Percentiles rank a stretch among this genome's conserved stretches.
These are phyloP conservation scores for Fonsecaea monophora DNA, from an alignment of 2,329 filamentous ascomycete genomes.

Conservation along the genomic window DNA sequence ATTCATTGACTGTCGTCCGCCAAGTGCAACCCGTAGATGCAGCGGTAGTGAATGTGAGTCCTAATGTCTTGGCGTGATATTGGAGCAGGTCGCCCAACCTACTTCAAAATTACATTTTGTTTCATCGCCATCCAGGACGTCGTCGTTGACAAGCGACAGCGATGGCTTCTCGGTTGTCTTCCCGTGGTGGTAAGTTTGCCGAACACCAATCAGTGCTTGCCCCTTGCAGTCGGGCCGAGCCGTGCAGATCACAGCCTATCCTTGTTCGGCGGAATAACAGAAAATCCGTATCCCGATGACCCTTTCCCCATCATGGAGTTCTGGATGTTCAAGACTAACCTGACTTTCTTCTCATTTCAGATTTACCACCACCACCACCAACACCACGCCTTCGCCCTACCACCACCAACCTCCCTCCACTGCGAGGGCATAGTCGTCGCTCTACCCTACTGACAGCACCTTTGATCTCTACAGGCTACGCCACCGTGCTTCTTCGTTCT, in stretches of 20 bases:
- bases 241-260: background rate
- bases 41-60: background rate
- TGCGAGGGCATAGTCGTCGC: background rate
- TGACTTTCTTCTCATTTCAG: slow-evolving; percentile 15
- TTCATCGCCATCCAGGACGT: background rate
- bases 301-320: background rate
- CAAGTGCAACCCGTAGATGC: background rate
- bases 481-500: background rate
- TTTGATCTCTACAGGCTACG: background rate
- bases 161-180: slow-evolving; percentile 7
- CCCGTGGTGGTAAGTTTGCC: slow-evolving; percentile 13
- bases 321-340: background rate
- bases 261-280: slow-evolving; percentile 1
- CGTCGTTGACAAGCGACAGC: slow-evolving; percentile 6
- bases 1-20: background rate
- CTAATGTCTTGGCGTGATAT: background rate
- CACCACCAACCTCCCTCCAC: background rate
- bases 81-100: background rate
- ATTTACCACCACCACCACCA: slow-evolving; percentile 8
- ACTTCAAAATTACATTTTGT: slow-evolving; percentile 1
- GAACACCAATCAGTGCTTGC: background rate
- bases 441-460: background rate
- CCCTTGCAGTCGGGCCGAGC: background rate
- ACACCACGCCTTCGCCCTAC: background rate
- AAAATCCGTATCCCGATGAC: slow-evolving; percentile 7